A percentile compares a stretch with the other conserved stretches of the same genome.
Evolutionary conservation across 805 yeast genomes (phyloP).

Genomic region (Danielia oregonensis): DNA sequence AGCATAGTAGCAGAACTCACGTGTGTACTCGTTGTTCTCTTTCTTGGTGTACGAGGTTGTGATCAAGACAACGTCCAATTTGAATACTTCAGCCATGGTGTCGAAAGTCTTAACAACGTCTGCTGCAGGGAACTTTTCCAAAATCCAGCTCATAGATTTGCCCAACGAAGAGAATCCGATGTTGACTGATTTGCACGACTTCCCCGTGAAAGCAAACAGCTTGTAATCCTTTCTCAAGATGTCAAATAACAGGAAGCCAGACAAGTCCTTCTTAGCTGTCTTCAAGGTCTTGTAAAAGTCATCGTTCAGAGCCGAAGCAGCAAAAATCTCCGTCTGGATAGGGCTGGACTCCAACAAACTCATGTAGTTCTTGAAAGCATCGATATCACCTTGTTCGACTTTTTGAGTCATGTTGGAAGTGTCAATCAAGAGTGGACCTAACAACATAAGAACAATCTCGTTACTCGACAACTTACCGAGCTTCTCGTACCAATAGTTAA

Average conservation of each 20-base stretch:
- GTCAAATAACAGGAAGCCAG: constrained; percentile 57
- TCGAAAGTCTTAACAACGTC: constrained; percentile 24
- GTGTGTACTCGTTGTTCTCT: constrained; percentile 27
- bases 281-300: constrained; percentile 26
- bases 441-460: constrained; percentile 44
- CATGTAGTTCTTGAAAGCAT: constrained; percentile 40
- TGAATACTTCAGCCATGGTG: constrained; percentile 15
- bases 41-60: constrained; percentile 39
- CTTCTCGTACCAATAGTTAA: constrained; percentile 51
- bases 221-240: constrained; percentile 83
- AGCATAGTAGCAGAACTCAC: constrained; percentile 33
- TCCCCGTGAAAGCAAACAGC: constrained; percentile 45
- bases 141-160: constrained; percentile 56
- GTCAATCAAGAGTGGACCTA: constrained; percentile 74
- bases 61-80: constrained; percentile 30
- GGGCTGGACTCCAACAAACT: constrained; percentile 11
- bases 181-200: constrained; percentile 17
- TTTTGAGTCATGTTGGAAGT: constrained; percentile 65
- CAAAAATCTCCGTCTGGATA: neutral
- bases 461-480: constrained; percentile 1
- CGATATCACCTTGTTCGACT: constrained; percentile 57
- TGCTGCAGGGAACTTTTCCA: constrained; percentile 18
- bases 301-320: constrained; percentile 11
- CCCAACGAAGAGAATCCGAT: constrained; percentile 81
- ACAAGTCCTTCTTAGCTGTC: constrained; percentile 60